phyloP scores from a whole-genome alignment of 176 grass and related monocot species.

The Lolium rigidum region DNA sequence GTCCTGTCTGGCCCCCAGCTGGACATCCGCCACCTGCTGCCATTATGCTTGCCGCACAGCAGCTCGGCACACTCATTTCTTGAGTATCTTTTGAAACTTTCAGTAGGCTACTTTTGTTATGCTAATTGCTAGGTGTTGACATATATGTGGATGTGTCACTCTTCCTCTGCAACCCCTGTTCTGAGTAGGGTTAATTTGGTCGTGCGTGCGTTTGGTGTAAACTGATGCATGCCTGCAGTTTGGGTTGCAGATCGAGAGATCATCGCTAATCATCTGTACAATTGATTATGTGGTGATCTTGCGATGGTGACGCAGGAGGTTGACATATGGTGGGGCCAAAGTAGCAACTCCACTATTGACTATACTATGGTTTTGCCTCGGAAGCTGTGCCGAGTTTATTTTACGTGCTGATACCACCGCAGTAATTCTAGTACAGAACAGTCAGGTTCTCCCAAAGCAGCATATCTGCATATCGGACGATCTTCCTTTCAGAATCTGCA shows the following conservation, averaged over 20 bases:
- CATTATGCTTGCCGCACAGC: constrained; percentile 50
- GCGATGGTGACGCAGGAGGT: constrained; percentile 26
- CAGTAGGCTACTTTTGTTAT: constrained; percentile 30
- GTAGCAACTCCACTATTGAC: not conserved
- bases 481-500: not conserved
- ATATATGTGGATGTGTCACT: constrained; percentile 23
- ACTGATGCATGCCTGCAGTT: not conserved
- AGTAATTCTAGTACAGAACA: not conserved
- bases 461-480: not conserved
- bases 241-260: not conserved
- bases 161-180: not conserved
- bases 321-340: not conserved
- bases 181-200: not conserved
- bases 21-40: constrained; percentile 43
- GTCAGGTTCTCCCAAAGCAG: constrained; percentile 10
- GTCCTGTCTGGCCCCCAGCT: constrained; percentile 45
- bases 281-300: constrained; percentile 24
- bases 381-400: not conserved
- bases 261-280: not conserved
- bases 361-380: not conserved
- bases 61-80: constrained; percentile 35
- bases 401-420: not conserved
- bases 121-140: constrained; percentile 67
- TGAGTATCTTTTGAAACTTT: not conserved
- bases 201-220: constrained; percentile 34